Evolutionary conservation across 352 stramenopile genomes (phyloP).

Genomic region (Globisporangium cystogenes): DNA sequence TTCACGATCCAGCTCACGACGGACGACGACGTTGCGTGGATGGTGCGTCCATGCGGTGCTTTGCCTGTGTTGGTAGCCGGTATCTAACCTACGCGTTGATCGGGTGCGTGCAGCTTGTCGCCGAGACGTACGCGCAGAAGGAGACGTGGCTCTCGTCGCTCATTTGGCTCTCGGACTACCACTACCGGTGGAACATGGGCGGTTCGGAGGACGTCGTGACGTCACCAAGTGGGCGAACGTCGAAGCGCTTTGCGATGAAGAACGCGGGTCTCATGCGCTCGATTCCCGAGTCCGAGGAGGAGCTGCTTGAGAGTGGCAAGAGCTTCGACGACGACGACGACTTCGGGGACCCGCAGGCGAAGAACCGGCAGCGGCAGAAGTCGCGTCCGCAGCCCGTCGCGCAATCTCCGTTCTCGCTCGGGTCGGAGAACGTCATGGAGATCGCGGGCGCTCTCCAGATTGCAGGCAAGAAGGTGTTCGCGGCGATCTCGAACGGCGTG

Average conservation of each 20-base stretch:
- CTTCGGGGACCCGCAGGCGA: not conserved
- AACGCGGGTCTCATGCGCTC: conserved; percentile 40
- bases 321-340: not conserved
- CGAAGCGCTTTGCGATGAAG: conserved; percentile 40
- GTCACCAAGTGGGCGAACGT: conserved; percentile 16
- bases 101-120: conserved; percentile 34
- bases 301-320: conserved; percentile 9
- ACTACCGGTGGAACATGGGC: conserved; percentile 38
- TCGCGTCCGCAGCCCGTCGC: conserved; percentile 8
- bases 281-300: conserved; percentile 37
- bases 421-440: conserved; percentile 13
- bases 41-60: conserved; percentile 36
- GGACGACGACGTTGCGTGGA: conserved; percentile 63
- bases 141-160: conserved; percentile 82
- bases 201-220: conserved; percentile 6
- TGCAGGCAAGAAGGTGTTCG: conserved; percentile 53
- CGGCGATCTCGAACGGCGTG: conserved; percentile 74
- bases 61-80: not conserved
- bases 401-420: conserved; percentile 17
- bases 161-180: conserved; percentile 85
- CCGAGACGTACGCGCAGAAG: conserved; percentile 75
- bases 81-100: not conserved
- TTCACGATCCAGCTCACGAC: conserved; percentile 84
- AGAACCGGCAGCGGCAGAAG: conserved; percentile 7
- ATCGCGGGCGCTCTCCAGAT: conserved; percentile 39